Evolutionary conservation across 495 filamentous ascomycete species (phyloP), one percentile per base, ranked within the genome.

Genomic region (Penicillium cataractarum): DNA sequence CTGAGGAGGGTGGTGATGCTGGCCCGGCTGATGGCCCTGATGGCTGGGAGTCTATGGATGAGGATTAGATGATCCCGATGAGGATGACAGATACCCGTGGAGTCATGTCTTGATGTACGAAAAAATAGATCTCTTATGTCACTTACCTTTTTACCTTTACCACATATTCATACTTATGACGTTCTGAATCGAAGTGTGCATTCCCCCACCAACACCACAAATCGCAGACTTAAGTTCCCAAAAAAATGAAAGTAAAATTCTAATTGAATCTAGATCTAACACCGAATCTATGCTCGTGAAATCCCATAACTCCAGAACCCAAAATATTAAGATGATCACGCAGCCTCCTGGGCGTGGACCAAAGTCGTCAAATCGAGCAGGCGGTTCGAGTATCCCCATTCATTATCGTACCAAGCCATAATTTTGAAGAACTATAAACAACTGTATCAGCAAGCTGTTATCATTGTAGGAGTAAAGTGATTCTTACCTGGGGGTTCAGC

Each of bases 41-140:
- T 77, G 89, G 87, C 19, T 93, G 88, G 81, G 93, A 97, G 76
- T 94, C 90, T 35, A 96, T 96, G 93, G 92, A 96, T 63, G 93
- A 96, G 76, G 88, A 91, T 70, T 88, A 76, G 61, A 54, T 60
- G 44, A 29, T 52, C 53, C 48, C 40, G 37, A 33, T 61, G 54
- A 60, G 52, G 60, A 70, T 35, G 51, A 54, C 64, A 59, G 52
- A 74, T 64, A 74, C 66, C 70, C 67, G 64, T 63, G 61, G 61
- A 71, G 60, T 68, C 63, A 55, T 66, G 57, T 40, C 48, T 61
- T 62, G 65, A 63, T 62, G 46, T 64, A 58, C 31, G 55, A 57
- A 65, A 72, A 68, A 70, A 72, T 71, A 72, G 65, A 72, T 67
- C 49, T 62, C 52, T 31, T 55, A 29, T 50, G 64, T 63, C 40